Base-by-base conservation (phyloP, 805 yeast genomes). In the Metschnikowia matae region DNA sequence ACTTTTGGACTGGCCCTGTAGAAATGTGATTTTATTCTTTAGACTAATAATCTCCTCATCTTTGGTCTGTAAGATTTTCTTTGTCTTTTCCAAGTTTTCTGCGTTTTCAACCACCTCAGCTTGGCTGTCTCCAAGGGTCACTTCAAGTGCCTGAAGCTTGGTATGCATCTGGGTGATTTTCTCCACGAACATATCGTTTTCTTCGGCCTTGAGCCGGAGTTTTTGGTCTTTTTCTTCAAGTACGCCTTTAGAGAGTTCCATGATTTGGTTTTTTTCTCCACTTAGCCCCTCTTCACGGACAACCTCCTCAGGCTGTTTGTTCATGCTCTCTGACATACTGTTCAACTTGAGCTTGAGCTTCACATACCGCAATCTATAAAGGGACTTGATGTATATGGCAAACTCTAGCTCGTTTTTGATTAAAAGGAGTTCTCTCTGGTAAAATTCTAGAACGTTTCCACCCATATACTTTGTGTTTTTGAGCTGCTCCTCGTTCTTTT, bases 401-500 rank as follows among this genome's bases (percentile, higher is more conserved):
- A 85, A 84, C 44, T 82, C 85, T 36, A 82, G 67, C 60, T 84
- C 89, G 61, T 84, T 85, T 46, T 75, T 75, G 51, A 74, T 57
- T 35, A 84, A 68, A 48, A 84, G 62, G 14, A 83, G 65, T 58
- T 85, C 88, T 49, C 88, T 69, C 48, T 79, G 79, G 52, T 78
- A 82, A 55, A 74, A 81, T 36, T 77, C 77, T 13, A 75, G 44
- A 0, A 69, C 60, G 3, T 64, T 65, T 1, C 58, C 58, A 10
- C 49, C 31, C 32, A 20, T 45, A 6, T 20, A 15, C 2, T 26
- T 7, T n/a, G 10, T 14, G 3, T 21, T 15, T 17, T 23, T 44
- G 4, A 35, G 13, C 46, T 14, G 4, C 3, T 44, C 46, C 7
- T 44, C 46, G 8, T 23, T 10, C 14, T 35, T 44, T 23, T 35